Conservation (phyloP, 1,284 basidiomycete species). For the Psilocybe mexicana region DNA sequence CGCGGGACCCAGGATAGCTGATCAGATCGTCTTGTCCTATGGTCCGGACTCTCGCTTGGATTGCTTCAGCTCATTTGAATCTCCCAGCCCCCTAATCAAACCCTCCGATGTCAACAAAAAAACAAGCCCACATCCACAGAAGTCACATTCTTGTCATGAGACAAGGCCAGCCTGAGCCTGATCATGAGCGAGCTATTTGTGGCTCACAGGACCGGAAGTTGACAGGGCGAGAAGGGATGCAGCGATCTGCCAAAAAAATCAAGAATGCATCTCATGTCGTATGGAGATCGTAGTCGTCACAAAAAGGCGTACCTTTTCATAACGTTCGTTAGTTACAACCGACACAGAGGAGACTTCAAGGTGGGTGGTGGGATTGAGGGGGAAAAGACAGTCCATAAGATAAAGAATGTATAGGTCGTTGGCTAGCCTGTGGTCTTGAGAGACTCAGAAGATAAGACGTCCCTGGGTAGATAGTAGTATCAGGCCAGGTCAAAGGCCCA, state of each 20-base stretch:
- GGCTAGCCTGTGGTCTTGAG: neutral
- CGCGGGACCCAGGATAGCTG: neutral
- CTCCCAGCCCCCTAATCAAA: neutral
- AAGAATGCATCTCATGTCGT: neutral
- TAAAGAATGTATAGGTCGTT: neutral
- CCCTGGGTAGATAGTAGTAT: neutral
- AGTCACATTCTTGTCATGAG: neutral
- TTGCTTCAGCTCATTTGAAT: too few relatives aligned
- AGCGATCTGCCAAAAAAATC: neutral
- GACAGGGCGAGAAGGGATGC: neutral
- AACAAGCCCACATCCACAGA: neutral
- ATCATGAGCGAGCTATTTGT: neutral
- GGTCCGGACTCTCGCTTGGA: neutral
- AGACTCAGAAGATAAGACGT: neutral
- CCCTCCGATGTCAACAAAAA: constrained; percentile 3
- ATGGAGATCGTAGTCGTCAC: neutral
- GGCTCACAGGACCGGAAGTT: neutral
- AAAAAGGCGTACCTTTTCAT: neutral
- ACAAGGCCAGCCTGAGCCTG: neutral
- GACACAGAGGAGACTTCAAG: neutral
- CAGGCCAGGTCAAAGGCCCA: neutral
- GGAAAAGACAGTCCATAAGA: too few relatives aligned
- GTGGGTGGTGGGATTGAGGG: neutral
- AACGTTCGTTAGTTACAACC: neutral
- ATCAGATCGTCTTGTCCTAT: neutral